These are phyloP conservation scores for Dioscorea zingiberensis DNA, from an alignment of 106 monocot species.

Conservation along the genomic window DNA sequence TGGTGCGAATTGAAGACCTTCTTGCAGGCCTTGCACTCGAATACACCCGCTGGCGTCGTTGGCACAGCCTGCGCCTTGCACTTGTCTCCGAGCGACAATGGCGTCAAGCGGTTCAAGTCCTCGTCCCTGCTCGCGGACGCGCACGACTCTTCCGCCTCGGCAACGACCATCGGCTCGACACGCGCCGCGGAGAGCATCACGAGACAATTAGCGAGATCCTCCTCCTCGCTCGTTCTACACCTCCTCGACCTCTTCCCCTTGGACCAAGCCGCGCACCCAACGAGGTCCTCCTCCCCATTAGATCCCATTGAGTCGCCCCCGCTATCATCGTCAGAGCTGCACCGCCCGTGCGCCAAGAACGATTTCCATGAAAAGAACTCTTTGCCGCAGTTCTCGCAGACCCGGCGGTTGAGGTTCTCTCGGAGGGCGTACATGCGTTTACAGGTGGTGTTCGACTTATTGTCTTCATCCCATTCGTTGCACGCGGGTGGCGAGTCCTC, in stretches of 20 bases:
- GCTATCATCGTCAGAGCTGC: slow-evolving; percentile 24
- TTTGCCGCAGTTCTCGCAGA: slow-evolving; percentile 57
- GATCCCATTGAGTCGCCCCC: slow-evolving; percentile 1
- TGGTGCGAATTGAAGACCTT: slow-evolving; percentile 64
- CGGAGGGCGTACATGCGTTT: slow-evolving; percentile 62
- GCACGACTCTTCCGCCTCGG: slow-evolving; percentile 52
- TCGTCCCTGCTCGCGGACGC: slow-evolving; percentile 52
- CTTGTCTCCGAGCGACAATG: background rate
- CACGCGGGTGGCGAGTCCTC: slow-evolving; percentile 3
- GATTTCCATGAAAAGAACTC: slow-evolving; percentile 72
- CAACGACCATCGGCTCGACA: slow-evolving; percentile 16
- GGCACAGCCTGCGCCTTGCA: background rate
- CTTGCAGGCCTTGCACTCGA: slow-evolving; percentile 70
- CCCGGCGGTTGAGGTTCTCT: slow-evolving; percentile 42
- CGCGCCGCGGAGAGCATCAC: slow-evolving; percentile 59
- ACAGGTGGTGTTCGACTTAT: background rate
- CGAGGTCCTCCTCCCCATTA: slow-evolving; percentile 16
- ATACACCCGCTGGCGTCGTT: slow-evolving; percentile 18
- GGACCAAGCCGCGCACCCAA: slow-evolving; percentile 24
- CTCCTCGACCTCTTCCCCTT: slow-evolving; percentile 62
- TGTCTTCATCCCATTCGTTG: slow-evolving; percentile 7
- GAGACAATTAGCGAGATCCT: slow-evolving; percentile 67
- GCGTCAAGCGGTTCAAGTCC: slow-evolving; percentile 7
- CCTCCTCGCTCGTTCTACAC: slow-evolving; percentile 49
- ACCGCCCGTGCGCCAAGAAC: slow-evolving; percentile 57